Evolutionary conservation across 768 basidiomycete genomes (phyloP).

Genomic region (Leccinum disarticulatum): DNA sequence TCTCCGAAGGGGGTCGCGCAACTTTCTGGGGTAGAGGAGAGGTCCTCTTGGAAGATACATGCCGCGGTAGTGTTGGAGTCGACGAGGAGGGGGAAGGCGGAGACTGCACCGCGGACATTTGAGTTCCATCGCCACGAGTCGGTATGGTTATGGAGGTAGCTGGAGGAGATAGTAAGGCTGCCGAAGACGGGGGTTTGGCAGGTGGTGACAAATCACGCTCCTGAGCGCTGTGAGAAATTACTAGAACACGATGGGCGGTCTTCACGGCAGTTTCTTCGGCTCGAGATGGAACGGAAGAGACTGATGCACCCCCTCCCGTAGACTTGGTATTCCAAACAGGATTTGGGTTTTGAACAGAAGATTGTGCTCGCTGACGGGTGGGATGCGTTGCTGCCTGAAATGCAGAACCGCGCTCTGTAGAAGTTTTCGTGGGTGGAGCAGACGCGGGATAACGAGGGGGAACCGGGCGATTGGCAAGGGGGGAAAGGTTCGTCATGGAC

Average conservation of each 20-base stretch:
- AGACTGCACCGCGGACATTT: not conserved
- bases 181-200: conserved; percentile 2
- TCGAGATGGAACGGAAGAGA: conserved; percentile 8
- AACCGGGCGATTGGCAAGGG: conserved; percentile 57
- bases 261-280: conserved; percentile 1
- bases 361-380: conserved; percentile 31
- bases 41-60: conserved; percentile 15
- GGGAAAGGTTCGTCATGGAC: conserved; percentile 43
- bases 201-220: conserved; percentile 7
- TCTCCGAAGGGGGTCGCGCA: conserved; percentile 15
- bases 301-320: conserved; percentile 8
- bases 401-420: conserved; percentile 32
- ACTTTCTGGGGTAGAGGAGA: conserved; percentile 10
- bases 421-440: conserved; percentile 47
- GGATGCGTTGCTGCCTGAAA: conserved; percentile 15
- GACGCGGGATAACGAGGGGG: conserved; percentile 54
- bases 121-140: conserved; percentile 3
- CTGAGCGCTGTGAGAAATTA: conserved; percentile 4
- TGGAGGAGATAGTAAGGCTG: conserved; percentile 6
- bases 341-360: conserved; percentile 21
- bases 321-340: conserved; percentile 21
- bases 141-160: conserved; percentile 2
- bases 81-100: conserved; percentile 1
- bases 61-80: conserved; percentile 9
- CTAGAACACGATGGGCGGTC: conserved; percentile 1